These are phyloP conservation scores for Cladosporium sphaerospermum DNA, from an alignment of 2,329 filamentous ascomycete genomes.

Conservation along the genomic window DNA sequence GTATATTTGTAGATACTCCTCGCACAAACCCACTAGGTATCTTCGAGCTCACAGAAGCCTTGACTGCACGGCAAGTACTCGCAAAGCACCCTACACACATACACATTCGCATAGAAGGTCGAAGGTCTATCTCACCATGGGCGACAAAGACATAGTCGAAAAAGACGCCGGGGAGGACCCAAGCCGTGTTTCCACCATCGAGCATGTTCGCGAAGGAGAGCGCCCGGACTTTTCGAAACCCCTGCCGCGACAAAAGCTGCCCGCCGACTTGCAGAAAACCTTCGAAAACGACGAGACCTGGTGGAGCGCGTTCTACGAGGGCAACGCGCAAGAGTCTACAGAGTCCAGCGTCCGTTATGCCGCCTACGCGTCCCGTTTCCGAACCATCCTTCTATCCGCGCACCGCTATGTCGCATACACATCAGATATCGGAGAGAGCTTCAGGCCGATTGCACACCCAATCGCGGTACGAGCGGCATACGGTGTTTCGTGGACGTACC, in stretches of 20 bases:
- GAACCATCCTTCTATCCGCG: conserved; percentile 69
- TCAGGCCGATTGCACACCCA: conserved; percentile 86
- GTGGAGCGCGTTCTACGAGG: conserved; percentile 50
- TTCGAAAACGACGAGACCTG: conserved; percentile 63
- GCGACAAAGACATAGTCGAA: conserved; percentile 26
- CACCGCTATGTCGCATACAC: conserved; percentile 98
- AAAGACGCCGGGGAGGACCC: conserved; percentile 28
- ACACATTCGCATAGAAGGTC: too few species aligned
- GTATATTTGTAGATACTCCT: neutral
- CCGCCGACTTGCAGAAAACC: conserved; percentile 49
- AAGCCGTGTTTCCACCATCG: conserved; percentile 30
- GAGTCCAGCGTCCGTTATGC: conserved; percentile 85
- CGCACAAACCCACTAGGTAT: neutral
- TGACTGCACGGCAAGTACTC: neutral
- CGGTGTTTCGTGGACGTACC: conserved; percentile 85
- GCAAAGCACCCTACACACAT: too few species aligned
- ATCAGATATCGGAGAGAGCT: conserved; percentile 89
- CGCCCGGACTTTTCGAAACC: conserved; percentile 44
- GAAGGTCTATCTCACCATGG: too few species aligned
- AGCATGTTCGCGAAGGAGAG: conserved; percentile 37
- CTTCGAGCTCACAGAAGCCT: too few species aligned
- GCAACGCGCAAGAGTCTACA: conserved; percentile 71
- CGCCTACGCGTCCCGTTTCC: conserved; percentile 70
- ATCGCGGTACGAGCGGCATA: conserved; percentile 77
- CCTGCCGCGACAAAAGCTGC: conserved; percentile 46